Percentiles rank a stretch among this genome's conserved stretches.
Evolutionary conservation across 2,329 filamentous ascomycete species (phyloP).

Genomic region (Colletotrichum filicis): DNA sequence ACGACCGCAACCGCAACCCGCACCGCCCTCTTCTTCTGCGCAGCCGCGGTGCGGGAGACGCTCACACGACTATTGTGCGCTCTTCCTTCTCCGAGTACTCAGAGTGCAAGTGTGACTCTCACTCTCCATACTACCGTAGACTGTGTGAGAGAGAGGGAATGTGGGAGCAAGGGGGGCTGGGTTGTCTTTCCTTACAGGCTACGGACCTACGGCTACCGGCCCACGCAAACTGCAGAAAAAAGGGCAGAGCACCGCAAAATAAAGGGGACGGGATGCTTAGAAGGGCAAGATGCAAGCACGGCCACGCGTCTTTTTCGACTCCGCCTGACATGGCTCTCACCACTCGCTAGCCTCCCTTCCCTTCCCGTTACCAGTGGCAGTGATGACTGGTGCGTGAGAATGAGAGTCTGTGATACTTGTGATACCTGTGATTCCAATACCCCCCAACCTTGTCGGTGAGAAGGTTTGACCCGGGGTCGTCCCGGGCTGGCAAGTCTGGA

Average conservation of each 20-base stretch:
- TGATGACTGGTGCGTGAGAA: too few species aligned
- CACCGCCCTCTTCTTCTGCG: background rate
- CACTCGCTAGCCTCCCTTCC: background rate
- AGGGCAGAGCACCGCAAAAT: background rate
- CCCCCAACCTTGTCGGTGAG: constrained; percentile 3
- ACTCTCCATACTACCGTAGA: too few species aligned
- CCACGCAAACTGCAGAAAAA: background rate
- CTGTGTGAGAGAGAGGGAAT: background rate
- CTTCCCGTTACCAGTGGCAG: background rate
- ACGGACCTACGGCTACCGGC: background rate
- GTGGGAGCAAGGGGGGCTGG: background rate
- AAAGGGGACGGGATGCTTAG: background rate
- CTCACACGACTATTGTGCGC: background rate
- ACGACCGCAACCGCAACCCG: background rate
- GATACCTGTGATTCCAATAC: background rate
- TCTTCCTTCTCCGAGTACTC: background rate
- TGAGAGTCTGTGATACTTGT: too few species aligned
- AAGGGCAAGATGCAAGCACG: constrained; percentile 8
- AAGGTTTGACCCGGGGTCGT: constrained; percentile 12
- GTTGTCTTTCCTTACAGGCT: background rate
- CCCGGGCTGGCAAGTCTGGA: constrained; percentile 7
- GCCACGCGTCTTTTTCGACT: constrained; percentile 26
- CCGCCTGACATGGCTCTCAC: constrained; percentile 8
- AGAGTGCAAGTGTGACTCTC: too few species aligned
- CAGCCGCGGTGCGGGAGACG: background rate